Evolutionary conservation across 116 monocot genomes (phyloP).

Genomic region (Zostera marina): DNA sequence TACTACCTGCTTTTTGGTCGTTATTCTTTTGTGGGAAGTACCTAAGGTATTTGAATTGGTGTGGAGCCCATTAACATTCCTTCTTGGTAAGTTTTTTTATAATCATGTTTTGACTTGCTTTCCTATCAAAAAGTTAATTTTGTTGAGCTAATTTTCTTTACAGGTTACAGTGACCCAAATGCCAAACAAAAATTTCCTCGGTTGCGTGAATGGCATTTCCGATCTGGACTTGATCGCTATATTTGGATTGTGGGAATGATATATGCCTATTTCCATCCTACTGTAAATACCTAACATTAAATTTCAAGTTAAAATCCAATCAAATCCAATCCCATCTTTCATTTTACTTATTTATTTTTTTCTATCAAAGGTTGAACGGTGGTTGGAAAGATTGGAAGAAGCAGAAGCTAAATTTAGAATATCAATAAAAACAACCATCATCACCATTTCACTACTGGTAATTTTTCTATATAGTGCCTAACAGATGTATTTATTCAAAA

Average conservation of each 20-base stretch:
- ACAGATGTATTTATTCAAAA: background rate
- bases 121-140: slow-evolving; percentile 1
- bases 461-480: slow-evolving; percentile 7
- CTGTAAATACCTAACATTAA: slow-evolving; percentile 27
- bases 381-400: slow-evolving; percentile 93
- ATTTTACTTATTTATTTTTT: background rate
- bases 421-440: slow-evolving; percentile 40
- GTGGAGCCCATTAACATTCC: slow-evolving; percentile 76
- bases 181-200: slow-evolving; percentile 38
- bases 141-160: background rate
- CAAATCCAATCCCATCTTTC: background rate
- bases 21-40: slow-evolving; percentile 88
- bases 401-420: slow-evolving; percentile 44
- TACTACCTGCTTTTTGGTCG: slow-evolving; percentile 55
- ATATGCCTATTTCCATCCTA: slow-evolving; percentile 92
- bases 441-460: slow-evolving; percentile 48
- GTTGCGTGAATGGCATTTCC: slow-evolving; percentile 87
- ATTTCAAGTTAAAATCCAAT: slow-evolving; percentile 1
- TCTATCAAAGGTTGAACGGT: slow-evolving; percentile 55
- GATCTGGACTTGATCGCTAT: slow-evolving; percentile 89
- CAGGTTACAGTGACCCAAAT: slow-evolving; percentile 81
- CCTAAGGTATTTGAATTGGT: slow-evolving; percentile 76
- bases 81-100: slow-evolving; percentile 45
- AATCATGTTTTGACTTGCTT: background rate
- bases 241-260: slow-evolving; percentile 99